phyloP scores from a whole-genome alignment of 2,329 filamentous ascomycete species.

The Graphilbum fragrans region DNA sequence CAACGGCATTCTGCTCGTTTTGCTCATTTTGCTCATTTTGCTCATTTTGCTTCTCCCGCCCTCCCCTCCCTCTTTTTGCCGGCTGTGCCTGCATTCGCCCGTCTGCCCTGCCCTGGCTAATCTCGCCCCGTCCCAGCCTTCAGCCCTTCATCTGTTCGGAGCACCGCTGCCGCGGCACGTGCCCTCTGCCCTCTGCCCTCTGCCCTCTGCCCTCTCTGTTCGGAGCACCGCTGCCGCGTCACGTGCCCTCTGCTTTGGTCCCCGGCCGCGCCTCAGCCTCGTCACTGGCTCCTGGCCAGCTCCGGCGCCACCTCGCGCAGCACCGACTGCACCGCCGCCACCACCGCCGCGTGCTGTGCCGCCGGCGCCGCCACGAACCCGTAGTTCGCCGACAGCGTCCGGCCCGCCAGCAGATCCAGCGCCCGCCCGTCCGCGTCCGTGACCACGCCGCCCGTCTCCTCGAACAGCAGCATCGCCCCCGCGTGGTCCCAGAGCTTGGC shows the following conservation, averaged over 20 bases:
- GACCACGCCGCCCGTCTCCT: conserved; percentile 42
- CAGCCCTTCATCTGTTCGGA: no score
- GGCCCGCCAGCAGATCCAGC: conserved; percentile 36
- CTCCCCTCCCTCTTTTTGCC: background rate
- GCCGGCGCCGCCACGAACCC: conserved; percentile 43
- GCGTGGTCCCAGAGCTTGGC: conserved; percentile 51
- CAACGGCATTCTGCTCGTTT: no score
- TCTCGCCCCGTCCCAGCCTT: no score
- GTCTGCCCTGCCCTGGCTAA: background rate
- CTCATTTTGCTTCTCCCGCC: background rate
- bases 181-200: background rate
- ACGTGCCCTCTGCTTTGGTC: background rate
- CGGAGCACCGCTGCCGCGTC: no score
- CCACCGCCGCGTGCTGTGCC: conserved; percentile 28
- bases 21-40: background rate
- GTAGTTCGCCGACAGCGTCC: conserved; percentile 37
- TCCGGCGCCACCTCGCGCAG: conserved; percentile 8
- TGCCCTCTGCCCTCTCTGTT: no score
- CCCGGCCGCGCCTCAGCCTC: background rate
- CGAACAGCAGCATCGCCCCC: conserved; percentile 45
- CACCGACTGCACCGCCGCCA: conserved; percentile 16
- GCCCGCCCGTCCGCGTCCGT: conserved; percentile 39
- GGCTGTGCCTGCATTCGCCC: background rate
- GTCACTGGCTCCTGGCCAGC: conserved; percentile 2
- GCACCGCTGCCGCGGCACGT: no score